Base-by-base conservation (phyloP, 108 stramenopile species). In the Cyclotella sp. region DNA sequence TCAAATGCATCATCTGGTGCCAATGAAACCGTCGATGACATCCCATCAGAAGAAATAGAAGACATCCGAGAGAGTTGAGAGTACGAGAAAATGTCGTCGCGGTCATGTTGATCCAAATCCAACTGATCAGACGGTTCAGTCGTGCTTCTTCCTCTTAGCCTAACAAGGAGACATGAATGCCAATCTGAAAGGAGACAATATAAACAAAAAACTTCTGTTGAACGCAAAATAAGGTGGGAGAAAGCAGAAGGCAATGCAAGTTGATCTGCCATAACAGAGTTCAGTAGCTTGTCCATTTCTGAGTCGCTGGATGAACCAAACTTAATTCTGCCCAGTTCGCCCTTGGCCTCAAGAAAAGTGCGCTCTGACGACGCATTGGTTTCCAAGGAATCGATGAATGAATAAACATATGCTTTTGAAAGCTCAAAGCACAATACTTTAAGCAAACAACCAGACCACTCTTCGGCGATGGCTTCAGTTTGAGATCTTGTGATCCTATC, bases 371-470 rank as follows among this genome's bases (percentile, higher is more conserved):
- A 49, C n/a, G 51, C 41, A 40, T 53, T 58, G 0, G 49, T 22
- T 12, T 52, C 49, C 18, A 53, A 30, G 11, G 64, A 34, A 13
- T 72, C 72, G 41, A 81, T 58, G 11, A 49, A n/a, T 34, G 67
- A 52, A 16, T 0, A 53, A 12, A 68, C 49, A 52, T 68, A 68
- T 30, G 67, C 49, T 15, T 52, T 68, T 27, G 67, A 64, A 22
- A 60, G 29, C 64, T 75, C 81, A 59, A 82, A 82, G 29, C 75
- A 71, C 21, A 76, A 46, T 57, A 73, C 61, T 66, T 82, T 69
- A 34, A 75, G 26, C 19, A 82, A 45, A 45, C 74, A 75, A 43
- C 70, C 63, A 29, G 74, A 71, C 81, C 81, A 82, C 34, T 66
- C 68, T 29, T 29, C 54, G 4, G 70, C 74, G 62, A 80, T 53